Conservation (phyloP, 805 yeast genomes). For the Spathaspora gorwiae region DNA sequence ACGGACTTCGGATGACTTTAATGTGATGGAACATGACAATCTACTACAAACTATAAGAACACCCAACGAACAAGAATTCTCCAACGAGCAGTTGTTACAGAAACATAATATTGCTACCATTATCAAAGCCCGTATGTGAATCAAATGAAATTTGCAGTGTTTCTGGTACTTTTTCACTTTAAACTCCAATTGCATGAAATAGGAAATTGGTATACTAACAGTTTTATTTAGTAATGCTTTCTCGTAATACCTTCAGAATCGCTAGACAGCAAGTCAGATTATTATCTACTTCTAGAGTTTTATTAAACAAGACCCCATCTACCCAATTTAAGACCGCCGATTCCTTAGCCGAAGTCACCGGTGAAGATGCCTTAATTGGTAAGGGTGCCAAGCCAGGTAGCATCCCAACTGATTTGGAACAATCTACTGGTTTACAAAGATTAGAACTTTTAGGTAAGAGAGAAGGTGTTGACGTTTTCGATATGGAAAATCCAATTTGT, state of each 20-base stretch:
- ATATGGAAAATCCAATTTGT: constrained; percentile 79
- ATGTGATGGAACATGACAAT: no score
- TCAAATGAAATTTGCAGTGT: no score
- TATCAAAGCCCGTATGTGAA: no score
- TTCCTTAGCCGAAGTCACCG: constrained; percentile 71
- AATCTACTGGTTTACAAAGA: constrained; percentile 98
- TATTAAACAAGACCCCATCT: constrained; percentile 10
- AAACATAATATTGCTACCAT: no score
- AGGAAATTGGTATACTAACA: neutral
- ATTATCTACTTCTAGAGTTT: constrained; percentile 30
- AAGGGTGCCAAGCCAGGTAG: constrained; percentile 83
- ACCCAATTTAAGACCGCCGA: constrained; percentile 58
- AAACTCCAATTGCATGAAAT: neutral
- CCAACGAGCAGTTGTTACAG: no score
- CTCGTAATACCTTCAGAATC: constrained; percentile 33
- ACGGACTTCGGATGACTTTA: no score
- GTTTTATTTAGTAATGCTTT: constrained; percentile 20
- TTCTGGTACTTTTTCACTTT: no score
- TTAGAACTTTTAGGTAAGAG: constrained; percentile 88
- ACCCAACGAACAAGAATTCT: no score
- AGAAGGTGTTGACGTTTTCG: constrained; percentile 94
- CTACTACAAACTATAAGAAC: no score
- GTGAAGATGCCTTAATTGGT: constrained; percentile 74
- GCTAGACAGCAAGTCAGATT: constrained; percentile 29
- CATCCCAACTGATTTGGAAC: constrained; percentile 91